phyloP scores from a whole-genome alignment of 2,329 filamentous ascomycete species.

The Venturia oleaginea region DNA sequence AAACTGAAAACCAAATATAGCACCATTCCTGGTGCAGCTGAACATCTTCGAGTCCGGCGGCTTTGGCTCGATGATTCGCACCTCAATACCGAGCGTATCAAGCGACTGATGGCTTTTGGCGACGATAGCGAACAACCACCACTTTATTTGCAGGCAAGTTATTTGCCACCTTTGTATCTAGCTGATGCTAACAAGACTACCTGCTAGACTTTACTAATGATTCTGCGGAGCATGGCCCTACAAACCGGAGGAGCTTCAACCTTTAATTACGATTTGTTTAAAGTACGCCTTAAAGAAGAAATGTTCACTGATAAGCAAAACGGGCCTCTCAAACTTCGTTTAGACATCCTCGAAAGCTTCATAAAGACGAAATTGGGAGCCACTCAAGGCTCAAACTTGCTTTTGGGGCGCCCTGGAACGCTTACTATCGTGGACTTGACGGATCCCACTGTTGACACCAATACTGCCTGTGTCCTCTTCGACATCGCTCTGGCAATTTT shows the following conservation, averaged over 20 bases:
- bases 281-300: slow-evolving; percentile 25
- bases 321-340: slow-evolving; percentile 47
- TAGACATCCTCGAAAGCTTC: slow-evolving; percentile 57
- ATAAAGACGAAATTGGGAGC: slow-evolving; percentile 27
- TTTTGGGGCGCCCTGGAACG: slow-evolving; percentile 34
- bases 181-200: not conserved
- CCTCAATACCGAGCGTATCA: slow-evolving; percentile 10
- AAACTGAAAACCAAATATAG: slow-evolving; percentile 36
- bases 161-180: not conserved
- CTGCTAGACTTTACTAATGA: not conserved
- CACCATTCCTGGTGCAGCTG: slow-evolving; percentile 23
- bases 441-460: slow-evolving; percentile 59
- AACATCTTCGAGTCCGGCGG: not conserved
- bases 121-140: slow-evolving; percentile 24
- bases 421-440: slow-evolving; percentile 64
- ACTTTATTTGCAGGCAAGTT: slow-evolving; percentile 35
- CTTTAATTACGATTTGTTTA: slow-evolving; percentile 47
- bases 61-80: not conserved
- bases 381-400: slow-evolving; percentile 6
- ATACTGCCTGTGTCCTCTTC: slow-evolving; percentile 62
- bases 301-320: slow-evolving; percentile 42
- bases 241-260: slow-evolving; percentile 30
- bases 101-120: slow-evolving; percentile 11
- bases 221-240: slow-evolving; percentile 44
- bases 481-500: slow-evolving; percentile 62